Evolutionary conservation across 164 flowering plant genomes (phyloP).

Genomic region (Berberis vulgaris): DNA sequence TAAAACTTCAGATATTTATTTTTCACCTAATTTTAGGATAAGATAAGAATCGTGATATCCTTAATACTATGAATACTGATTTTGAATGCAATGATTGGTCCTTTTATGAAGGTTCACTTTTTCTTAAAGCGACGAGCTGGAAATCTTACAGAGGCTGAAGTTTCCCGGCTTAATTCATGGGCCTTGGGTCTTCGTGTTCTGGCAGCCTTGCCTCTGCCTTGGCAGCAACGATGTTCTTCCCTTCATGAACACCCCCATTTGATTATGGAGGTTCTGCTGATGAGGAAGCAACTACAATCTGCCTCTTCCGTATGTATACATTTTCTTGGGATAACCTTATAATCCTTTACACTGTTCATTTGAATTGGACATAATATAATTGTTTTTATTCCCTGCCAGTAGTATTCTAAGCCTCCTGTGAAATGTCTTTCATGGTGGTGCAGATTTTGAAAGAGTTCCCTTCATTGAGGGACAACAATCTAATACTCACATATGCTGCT

Average conservation of each 20-base stretch:
- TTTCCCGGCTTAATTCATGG: constrained; percentile 87
- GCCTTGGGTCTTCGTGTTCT: constrained; percentile 96
- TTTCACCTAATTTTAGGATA: too few relatives aligned
- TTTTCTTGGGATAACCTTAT: neutral
- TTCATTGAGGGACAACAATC: constrained; percentile 61
- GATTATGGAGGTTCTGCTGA: constrained; percentile 88
- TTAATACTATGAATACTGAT: too few relatives aligned
- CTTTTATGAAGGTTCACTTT: constrained; percentile 78
- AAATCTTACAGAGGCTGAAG: constrained; percentile 75
- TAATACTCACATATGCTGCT: constrained; percentile 72
- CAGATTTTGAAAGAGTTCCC: constrained; percentile 97
- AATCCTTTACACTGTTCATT: neutral
- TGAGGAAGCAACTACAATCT: constrained; percentile 96
- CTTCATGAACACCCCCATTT: constrained; percentile 94
- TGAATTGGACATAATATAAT: too few relatives aligned
- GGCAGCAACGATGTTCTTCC: constrained; percentile 98
- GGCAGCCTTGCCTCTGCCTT: constrained; percentile 88
- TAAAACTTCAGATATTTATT: too few relatives aligned
- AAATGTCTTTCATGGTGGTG: constrained; percentile 9
- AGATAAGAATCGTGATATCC: too few relatives aligned
- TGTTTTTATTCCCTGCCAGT: neutral
- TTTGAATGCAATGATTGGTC: too few relatives aligned
- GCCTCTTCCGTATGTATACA: constrained; percentile 70
- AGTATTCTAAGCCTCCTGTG: neutral
- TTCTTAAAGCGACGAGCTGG: constrained; percentile 88